A percentile compares a stretch with the other conserved stretches of the same genome.
phyloP scores from a whole-genome alignment of 2,329 filamentous ascomycete genomes.

The Xylaria sp. region DNA sequence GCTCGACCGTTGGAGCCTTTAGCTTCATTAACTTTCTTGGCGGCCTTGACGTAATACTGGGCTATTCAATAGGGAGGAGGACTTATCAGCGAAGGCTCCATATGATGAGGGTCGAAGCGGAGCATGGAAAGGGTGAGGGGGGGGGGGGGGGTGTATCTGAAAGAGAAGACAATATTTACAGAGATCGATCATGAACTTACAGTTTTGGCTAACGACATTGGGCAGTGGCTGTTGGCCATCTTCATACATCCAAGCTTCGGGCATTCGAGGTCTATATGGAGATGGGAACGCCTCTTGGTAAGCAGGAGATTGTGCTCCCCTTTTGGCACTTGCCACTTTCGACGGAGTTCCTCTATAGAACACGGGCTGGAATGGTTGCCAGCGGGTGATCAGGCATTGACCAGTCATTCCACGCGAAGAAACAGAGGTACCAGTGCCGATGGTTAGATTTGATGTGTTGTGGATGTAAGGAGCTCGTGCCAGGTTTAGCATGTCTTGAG shows the following conservation, averaged over 20 bases:
- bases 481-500: background rate
- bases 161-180: background rate
- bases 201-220: no score
- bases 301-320: background rate
- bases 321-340: background rate
- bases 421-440: background rate
- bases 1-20: background rate
- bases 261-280: background rate
- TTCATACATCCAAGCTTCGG: constrained; percentile 5
- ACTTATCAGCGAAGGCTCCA: background rate
- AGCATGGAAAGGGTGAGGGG: background rate
- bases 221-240: background rate
- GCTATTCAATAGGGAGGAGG: background rate
- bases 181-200: background rate
- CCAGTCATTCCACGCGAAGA: background rate
- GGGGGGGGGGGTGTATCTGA: background rate
- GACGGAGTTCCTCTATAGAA: background rate
- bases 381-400: background rate
- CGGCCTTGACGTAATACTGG: background rate
- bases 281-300: background rate
- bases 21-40: background rate
- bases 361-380: background rate
- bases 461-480: background rate
- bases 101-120: no score
- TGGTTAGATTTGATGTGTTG: background rate